These are phyloP conservation scores for Linum lewisii DNA, from an alignment of 345 rosid species.

Conservation along the genomic window DNA sequence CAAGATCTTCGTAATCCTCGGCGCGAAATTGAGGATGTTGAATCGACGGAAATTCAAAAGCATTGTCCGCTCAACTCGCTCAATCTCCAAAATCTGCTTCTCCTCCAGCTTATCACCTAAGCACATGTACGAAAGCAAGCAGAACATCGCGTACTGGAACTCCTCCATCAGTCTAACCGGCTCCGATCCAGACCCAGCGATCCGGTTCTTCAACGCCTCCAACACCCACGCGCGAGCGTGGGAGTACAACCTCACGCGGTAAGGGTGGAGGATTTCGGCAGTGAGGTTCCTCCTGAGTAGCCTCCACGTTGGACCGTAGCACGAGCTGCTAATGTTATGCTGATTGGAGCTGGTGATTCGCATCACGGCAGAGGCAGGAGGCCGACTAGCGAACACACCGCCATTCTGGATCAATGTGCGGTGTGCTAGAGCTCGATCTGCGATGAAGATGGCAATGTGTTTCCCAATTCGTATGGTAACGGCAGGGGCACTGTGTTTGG, in stretches of 20 bases:
- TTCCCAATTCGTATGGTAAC: conserved; percentile 12
- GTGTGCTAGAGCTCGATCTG: conserved; percentile 17
- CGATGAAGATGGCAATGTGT: conserved; percentile 10
- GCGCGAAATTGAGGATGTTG: conserved; percentile 4
- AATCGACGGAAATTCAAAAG: neutral
- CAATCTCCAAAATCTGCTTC: conserved; percentile 8
- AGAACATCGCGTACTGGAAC: conserved; percentile 15
- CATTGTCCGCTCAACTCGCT: conserved; percentile 9
- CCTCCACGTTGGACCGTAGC: conserved; percentile 20
- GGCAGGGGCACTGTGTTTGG: conserved; percentile 9
- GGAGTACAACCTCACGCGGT: conserved; percentile 7
- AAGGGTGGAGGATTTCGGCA: conserved; percentile 17
- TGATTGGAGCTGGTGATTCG: neutral
- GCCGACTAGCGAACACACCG: conserved; percentile 9
- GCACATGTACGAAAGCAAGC: conserved; percentile 14
- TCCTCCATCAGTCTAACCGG: conserved; percentile 10
- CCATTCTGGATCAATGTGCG: conserved; percentile 15
- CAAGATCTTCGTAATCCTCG: conserved; percentile 9
- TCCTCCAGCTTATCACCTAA: conserved; percentile 15
- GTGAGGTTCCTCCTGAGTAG: conserved; percentile 19
- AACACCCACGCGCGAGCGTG: conserved; percentile 15
- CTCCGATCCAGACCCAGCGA: conserved; percentile 3
- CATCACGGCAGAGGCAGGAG: neutral
- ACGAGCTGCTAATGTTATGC: neutral
- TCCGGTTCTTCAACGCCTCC: neutral